A percentile compares a stretch with the other conserved stretches of the same genome.
These are phyloP conservation scores for Purpureocillium takamizusanense DNA, from an alignment of 2,329 filamentous ascomycete genomes.

Conservation along the genomic window DNA sequence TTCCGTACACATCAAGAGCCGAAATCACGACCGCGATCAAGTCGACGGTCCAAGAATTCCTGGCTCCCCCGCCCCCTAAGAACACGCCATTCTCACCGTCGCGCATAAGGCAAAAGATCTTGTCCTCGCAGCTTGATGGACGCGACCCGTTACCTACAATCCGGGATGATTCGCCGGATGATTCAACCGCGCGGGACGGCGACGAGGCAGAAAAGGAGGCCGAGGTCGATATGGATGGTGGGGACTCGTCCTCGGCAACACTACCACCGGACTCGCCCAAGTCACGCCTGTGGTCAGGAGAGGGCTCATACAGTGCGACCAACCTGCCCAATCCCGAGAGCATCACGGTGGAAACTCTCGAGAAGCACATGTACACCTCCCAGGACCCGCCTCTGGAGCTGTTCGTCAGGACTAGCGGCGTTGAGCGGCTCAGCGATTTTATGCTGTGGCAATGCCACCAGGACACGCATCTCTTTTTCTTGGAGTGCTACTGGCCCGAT, in stretches of 20 bases:
- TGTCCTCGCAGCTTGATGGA: conserved; percentile 52
- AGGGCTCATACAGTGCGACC: conserved; percentile 23
- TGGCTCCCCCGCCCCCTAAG: conserved; percentile 56
- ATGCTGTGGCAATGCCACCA: conserved; percentile 99
- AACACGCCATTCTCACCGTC: conserved; percentile 76
- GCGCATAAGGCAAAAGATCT: conserved; percentile 78
- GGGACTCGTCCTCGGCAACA: conserved; percentile 52
- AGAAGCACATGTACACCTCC: conserved; percentile 80
- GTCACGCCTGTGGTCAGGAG: conserved; percentile 22
- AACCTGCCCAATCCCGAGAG: conserved; percentile 65
- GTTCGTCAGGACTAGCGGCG: conserved; percentile 84
- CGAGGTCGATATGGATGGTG: conserved; percentile 37
- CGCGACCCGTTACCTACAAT: conserved; percentile 39
- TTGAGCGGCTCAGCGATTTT: conserved; percentile 89
- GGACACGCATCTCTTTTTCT: conserved; percentile 83
- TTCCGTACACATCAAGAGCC: conserved; percentile 91
- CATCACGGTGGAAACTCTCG: conserved; percentile 76
- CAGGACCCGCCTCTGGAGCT: conserved; percentile 82
- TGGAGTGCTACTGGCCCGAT: conserved; percentile 90
- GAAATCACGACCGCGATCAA: conserved; percentile 90
- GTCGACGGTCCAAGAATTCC: conserved; percentile 80
- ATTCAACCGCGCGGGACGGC: conserved; percentile 30
- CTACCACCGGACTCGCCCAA: conserved; percentile 44
- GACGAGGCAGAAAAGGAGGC: conserved; percentile 26
- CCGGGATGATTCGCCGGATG: conserved; percentile 37